Base-by-base conservation (phyloP, 2,329 filamentous ascomycete species). In the Phialophora expanda region DNA sequence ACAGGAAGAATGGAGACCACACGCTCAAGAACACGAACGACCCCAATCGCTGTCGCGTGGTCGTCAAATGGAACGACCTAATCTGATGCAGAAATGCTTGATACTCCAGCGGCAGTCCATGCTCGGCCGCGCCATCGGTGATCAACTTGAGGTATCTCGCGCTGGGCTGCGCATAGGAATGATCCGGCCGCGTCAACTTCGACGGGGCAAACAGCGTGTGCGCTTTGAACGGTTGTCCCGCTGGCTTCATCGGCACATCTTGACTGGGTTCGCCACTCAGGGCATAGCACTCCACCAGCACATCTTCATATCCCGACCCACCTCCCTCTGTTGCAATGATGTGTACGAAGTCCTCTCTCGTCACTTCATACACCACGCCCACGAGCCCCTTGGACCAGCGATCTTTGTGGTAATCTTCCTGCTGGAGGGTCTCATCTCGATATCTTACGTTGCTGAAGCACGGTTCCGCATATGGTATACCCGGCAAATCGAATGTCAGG, bases 331-430 rank as follows among this genome's bases (percentile, higher is more conserved):
- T 97, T 4, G 89, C 89, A 67, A 98, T 89, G 72, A 99, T 97
- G 66, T 86, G 90, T 6, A 88, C 85, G 76, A 91, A 99, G 79
- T 99, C 95, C 51, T 85, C 78, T 20, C 84, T 81, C 0, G 93
- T 97, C 32, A 98, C 92, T 80, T 98, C 93, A 80, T 99, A 99
- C 3, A 98, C 95, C 17, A 97, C 92, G 26, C 95, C 95, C 48
- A 97, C 86, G 1, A 99, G 84, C 4, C 92, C 91, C 74, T 93
- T 93, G 69, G 87, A 81, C 93, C 92, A 96, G 61, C 79, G 80
- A 61, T 85, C 81, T 73, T 86, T 85, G 72, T 85, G 80, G 70
- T 85, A 84, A 57, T 64, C 68, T 80, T 80, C 22, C 69, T 62
- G 3, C 48, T 56, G 30, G 57, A 30, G n/a, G 63, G 67, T 41